Conservation (phyloP, 1,284 basidiomycete genomes). For the Cryptococcus hybrid region DNA sequence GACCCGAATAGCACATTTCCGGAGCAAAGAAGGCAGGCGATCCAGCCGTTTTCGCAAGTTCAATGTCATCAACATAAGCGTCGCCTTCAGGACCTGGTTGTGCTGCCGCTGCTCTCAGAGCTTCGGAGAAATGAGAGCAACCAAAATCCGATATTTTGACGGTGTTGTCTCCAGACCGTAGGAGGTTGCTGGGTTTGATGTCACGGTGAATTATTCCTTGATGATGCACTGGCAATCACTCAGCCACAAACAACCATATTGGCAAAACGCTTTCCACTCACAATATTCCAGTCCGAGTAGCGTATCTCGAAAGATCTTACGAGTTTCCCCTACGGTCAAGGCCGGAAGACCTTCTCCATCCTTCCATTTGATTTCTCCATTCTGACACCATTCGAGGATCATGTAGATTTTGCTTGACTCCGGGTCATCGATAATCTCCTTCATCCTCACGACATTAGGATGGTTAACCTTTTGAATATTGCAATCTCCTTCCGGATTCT, state of each 20-base stretch:
- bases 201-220: conserved; percentile 99
- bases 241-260: background rate
- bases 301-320: conserved; percentile 78
- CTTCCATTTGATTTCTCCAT: conserved; percentile 92
- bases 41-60: conserved; percentile 89
- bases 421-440: conserved; percentile 94
- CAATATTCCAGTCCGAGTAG: conserved; percentile 14
- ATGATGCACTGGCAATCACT: conserved; percentile 68
- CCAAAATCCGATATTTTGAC: conserved; percentile 99
- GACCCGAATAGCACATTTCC: conserved; percentile 69
- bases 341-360: conserved; percentile 62
- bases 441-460: conserved; percentile 84
- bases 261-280: conserved; percentile 1
- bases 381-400: conserved; percentile 94
- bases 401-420: conserved; percentile 89
- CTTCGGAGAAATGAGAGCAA: conserved; percentile 91
- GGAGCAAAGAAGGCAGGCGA: conserved; percentile 98
- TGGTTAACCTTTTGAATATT: conserved; percentile 97
- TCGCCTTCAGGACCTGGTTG: conserved; percentile 59
- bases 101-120: conserved; percentile 60
- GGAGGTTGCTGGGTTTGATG: conserved; percentile 97
- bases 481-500: conserved; percentile 80
- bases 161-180: conserved; percentile 78
- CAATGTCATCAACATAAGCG: conserved; percentile 71
- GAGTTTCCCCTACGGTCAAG: conserved; percentile 75